phyloP scores from a whole-genome alignment of 441 rosid species.

The Viola pubescens region DNA sequence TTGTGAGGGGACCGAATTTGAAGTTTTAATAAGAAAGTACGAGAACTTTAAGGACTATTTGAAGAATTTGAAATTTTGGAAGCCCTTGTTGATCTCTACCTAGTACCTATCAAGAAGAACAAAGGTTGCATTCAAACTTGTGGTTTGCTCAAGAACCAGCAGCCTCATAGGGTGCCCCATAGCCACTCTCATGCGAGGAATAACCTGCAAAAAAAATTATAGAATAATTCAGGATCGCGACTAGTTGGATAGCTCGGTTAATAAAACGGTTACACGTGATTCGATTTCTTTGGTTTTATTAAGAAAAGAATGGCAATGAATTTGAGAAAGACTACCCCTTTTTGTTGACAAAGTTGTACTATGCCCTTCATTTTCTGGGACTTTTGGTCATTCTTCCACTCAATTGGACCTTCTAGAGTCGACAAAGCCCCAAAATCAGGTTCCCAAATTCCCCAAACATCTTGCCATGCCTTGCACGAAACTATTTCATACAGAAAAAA shows the following conservation, averaged over 20 bases:
- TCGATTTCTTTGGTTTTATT: too few species aligned
- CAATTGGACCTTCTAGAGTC: constrained; percentile 11
- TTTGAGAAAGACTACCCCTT: constrained; percentile 20
- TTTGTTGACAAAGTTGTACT: constrained; percentile 25
- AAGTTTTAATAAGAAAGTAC: too few species aligned
- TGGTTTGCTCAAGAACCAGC: constrained; percentile 30
- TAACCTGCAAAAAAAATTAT: constrained; percentile 19
- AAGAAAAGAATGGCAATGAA: neutral
- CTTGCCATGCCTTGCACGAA: constrained; percentile 29
- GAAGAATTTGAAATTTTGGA: too few species aligned
- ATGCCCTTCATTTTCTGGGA: constrained; percentile 26
- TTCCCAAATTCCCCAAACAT: constrained; percentile 40
- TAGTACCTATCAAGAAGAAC: constrained; percentile 36
- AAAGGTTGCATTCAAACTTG: constrained; percentile 32
- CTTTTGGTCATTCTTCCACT: constrained; percentile 20
- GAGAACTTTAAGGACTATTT: too few species aligned
- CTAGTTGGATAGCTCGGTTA: neutral
- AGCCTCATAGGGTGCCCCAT: constrained; percentile 34
- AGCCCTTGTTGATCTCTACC: too few species aligned
- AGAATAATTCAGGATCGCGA: neutral
- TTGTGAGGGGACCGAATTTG: too few species aligned
- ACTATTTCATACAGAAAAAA: constrained; percentile 13
- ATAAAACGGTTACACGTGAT: too few species aligned
- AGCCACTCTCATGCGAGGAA: constrained; percentile 28
- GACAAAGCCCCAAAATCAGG: constrained; percentile 21